A percentile compares a stretch with the other conserved stretches of the same genome.
Evolutionary conservation across 345 rosid species (phyloP).

Genomic region (Abelmoschus esculentus): DNA sequence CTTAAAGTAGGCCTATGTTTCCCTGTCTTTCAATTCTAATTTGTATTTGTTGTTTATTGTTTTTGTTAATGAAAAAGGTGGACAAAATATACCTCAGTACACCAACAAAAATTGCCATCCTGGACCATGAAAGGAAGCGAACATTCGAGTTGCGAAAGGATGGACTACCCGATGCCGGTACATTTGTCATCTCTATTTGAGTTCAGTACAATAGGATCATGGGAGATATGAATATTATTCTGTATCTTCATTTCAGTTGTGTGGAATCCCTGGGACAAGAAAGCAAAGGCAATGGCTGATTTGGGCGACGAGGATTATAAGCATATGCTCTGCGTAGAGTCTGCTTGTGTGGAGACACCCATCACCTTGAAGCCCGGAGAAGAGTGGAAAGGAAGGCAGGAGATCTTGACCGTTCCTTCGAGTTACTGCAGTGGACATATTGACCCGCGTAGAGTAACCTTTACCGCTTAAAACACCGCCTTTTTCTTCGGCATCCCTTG

Average conservation of each 20-base stretch:
- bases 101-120: conserved; percentile 51
- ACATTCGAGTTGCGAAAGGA: conserved; percentile 57
- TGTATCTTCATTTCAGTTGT: not conserved
- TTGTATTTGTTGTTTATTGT: not conserved
- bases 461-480: not conserved
- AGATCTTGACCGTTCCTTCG: not conserved
- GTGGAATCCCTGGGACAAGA: not conserved
- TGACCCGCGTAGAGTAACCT: not conserved
- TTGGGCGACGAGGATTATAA: not conserved
- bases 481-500: not conserved
- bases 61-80: conserved; percentile 33
- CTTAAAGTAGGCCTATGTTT: not conserved
- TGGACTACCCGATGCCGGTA: conserved; percentile 80
- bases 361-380: not conserved
- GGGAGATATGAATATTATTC: too few species aligned
- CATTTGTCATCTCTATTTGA: conserved; percentile 10
- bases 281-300: not conserved
- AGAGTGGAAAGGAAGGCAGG: not conserved
- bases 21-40: not conserved
- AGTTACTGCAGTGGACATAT: not conserved
- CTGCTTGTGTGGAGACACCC: not conserved
- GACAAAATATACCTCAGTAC: conserved; percentile 74
- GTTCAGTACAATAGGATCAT: too few species aligned
- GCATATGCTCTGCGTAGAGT: not conserved
- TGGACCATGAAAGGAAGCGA: conserved; percentile 71